A percentile compares a stretch with the other conserved stretches of the same genome.
phyloP scores from a whole-genome alignment of 345 rosid genomes.

The Acer yangbiense region DNA sequence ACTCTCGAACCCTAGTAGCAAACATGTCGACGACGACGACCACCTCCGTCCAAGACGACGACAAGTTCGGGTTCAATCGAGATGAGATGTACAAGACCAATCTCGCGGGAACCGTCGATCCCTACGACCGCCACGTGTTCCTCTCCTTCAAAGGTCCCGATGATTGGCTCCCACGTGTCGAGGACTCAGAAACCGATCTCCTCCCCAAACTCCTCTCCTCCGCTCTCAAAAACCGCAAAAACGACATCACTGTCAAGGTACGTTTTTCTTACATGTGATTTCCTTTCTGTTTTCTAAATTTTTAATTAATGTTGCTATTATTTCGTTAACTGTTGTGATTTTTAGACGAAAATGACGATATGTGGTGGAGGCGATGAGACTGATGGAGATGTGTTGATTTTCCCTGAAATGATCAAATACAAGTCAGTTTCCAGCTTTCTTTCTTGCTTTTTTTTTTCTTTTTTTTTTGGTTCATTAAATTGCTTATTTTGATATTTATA shows the following conservation, averaged over 20 bases:
- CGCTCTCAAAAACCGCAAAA: slow-evolving; percentile 67
- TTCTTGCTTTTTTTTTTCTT: neutral
- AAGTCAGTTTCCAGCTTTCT: slow-evolving; percentile 48
- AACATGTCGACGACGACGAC: slow-evolving; percentile 22
- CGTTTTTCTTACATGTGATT: neutral
- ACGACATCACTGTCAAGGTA: slow-evolving; percentile 63
- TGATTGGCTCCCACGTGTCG: slow-evolving; percentile 70
- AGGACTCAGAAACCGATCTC: slow-evolving; percentile 52
- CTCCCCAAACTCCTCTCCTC: slow-evolving; percentile 68
- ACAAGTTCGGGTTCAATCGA: slow-evolving; percentile 73
- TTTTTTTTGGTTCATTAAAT: neutral
- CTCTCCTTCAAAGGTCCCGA: slow-evolving; percentile 63
- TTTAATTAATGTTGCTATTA: neutral
- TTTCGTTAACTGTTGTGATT: neutral
- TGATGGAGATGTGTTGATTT: slow-evolving; percentile 88
- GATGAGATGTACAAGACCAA: slow-evolving; percentile 73
- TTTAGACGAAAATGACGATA: slow-evolving; percentile 67
- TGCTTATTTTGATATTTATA: neutral
- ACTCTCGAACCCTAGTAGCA: slow-evolving; percentile 9
- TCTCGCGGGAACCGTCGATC: slow-evolving; percentile 64
- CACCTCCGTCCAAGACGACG: slow-evolving; percentile 52
- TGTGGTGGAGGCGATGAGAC: slow-evolving; percentile 66
- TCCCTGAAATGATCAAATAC: slow-evolving; percentile 92
- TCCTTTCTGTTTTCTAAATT: slow-evolving; percentile 8
- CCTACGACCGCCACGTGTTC: slow-evolving; percentile 82